Base-by-base conservation (phyloP, 2,329 filamentous ascomycete species). In the Sclerotinia spermophila region DNA sequence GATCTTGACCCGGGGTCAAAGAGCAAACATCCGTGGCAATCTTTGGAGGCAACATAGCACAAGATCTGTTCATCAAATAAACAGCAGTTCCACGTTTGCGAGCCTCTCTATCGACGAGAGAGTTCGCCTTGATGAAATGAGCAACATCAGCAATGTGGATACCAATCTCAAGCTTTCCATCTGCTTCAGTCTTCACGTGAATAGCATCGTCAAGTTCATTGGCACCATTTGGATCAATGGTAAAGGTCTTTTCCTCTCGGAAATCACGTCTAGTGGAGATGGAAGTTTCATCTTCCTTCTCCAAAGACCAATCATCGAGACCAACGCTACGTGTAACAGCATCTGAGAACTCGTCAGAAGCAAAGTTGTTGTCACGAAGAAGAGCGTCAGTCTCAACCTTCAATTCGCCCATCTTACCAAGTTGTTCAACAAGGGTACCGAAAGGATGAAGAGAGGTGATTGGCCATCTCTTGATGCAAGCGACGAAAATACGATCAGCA, bases 391-490 rank as follows among this genome's bases (percentile, higher is more conserved):
- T 99, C 83, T 99, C 96, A 71, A 99, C 95, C 83, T 94, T 97
- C 76, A 97, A 86, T 80, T 99, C 94, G 75, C 96, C 96, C 92
- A 98, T 98, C 80, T 93, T 93, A 73, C 96, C 96, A 68, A 99
- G 90, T 82, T 97, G 93, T 83, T 99, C 96, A 68, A 98, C 94
- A 61, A 99, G 89, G 13, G 96, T 99, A 79, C 96, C 96, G 78
- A 99, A 99, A 44, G 96, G 96, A 83, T 99, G 96, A 70, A 99
- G 89, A n/a, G 96, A 99, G 40, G 96, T 99, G 78, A 99, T 99
- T 74, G 96, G 96, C 96, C 96, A 99, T 79, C 96, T 90, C 87
- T 99, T 99, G 83, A 99, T 99, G 84, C 94, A 97, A 62, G 96
- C 96, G 76, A 99, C 96, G 76, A 99, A 99, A 78, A 99, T 99